Percentiles rank a stretch among this genome's conserved stretches.
Conservation (phyloP, 2,329 filamentous ascomycete species). For the Macroventuria anomochaeta region DNA sequence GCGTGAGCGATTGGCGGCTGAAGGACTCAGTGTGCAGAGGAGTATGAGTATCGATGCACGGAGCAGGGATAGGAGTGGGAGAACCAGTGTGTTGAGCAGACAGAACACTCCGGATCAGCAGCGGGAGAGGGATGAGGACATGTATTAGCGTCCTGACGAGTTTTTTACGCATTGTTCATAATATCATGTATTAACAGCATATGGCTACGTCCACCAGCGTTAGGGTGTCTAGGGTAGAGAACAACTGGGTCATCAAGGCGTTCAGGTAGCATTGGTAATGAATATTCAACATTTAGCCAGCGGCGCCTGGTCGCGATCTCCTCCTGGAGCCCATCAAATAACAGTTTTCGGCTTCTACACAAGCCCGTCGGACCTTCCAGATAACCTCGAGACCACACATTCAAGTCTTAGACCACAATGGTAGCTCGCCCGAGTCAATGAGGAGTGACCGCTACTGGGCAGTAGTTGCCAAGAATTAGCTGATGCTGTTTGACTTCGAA, state of each 20-base stretch:
- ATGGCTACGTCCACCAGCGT: conserved; percentile 7
- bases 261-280: conserved; percentile 2
- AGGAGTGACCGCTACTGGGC: too few relatives aligned
- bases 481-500: too few relatives aligned
- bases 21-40: conserved; percentile 24
- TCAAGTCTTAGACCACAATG: too few relatives aligned
- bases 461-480: too few relatives aligned
- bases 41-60: conserved; percentile 28
- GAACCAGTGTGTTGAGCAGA: conserved; percentile 33
- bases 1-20: conserved; percentile 44
- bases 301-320: neutral
- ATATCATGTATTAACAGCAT: conserved; percentile 13
- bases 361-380: too few relatives aligned
- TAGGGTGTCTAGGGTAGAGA: neutral
- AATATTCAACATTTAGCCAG: neutral
- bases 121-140: conserved; percentile 14
- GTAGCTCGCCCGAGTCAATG: too few relatives aligned
- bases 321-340: too few relatives aligned
- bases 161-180: neutral
- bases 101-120: conserved; percentile 6
- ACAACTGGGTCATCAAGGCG: neutral
- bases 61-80: conserved; percentile 20
- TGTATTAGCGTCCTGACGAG: conserved; percentile 7
- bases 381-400: too few relatives aligned
- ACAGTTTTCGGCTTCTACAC: too few relatives aligned